Evolutionary conservation across 306 rosid species (phyloP), one percentile per base, ranked within the genome.

Genomic region (Fagus sylvatica): DNA sequence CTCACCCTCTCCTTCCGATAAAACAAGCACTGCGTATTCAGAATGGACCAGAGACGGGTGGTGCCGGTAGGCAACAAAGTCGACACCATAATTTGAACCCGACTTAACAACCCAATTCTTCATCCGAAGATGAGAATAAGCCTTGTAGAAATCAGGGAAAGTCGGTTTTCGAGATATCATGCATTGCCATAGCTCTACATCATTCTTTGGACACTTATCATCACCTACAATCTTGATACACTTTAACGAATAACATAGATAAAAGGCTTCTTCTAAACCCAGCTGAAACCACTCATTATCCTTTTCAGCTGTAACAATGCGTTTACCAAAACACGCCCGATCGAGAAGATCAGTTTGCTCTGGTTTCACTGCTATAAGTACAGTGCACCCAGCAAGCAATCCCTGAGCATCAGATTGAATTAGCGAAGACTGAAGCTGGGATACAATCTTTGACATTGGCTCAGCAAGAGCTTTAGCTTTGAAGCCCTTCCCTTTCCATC

Each of bases 401-500:
- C 91, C 98, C 19, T 28, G 69, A 43, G 90, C 83, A 54, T 85
- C 36, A 28, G 89, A 84, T 42, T 81, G 88, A 76, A 78, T 76
- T 57, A 89, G 77, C 76, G 93, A 91, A 51, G 85, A 84, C 72
- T 83, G 91, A 64, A 93, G 94, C 57, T 85, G 76, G 49, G 76
- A 77, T 65, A 88, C 78, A n/a, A 85, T 82, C 56, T 77, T 84
- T 69, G 94, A 91, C 91, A 91, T 84, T 73, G 98, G 98, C 62
- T 89, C 91, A 37, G 81, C 85, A 16, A 85, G 81, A 15, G 95
- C 90, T 79, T 81, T 89, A 22, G 91, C 90, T 75, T 88, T 93
- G 59, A 90, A 84, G 33, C 82, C 88, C 33, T 89, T 89, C 73
- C 91, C 98, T 84, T 93, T 93, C 98, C 98, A 91, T 87, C 94